Conservation (phyloP, 1,284 basidiomycete genomes). For the Melampsora larici-populina region DNA sequence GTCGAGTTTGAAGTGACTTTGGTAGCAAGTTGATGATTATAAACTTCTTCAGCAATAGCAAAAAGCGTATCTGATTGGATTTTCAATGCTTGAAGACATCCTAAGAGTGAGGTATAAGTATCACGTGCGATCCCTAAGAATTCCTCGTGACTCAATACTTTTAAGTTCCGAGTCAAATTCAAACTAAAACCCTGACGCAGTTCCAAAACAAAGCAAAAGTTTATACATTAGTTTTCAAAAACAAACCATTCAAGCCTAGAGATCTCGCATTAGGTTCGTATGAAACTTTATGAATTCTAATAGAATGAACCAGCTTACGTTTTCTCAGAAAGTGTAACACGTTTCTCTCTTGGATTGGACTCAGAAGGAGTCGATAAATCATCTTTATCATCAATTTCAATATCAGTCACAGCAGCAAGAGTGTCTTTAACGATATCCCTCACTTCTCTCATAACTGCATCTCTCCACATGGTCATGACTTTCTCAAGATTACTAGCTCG, state of each 20-base stretch:
- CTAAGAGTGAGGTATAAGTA: slow-evolving; percentile 67
- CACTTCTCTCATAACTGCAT: slow-evolving; percentile 68
- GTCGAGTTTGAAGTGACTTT: neutral
- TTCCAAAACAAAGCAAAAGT: slow-evolving; percentile 32
- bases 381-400: slow-evolving; percentile 37
- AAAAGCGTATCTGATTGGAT: slow-evolving; percentile 60
- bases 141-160: slow-evolving; percentile 65
- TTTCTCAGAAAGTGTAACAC: slow-evolving; percentile 27
- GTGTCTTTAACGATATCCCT: slow-evolving; percentile 60
- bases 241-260: slow-evolving; percentile 52
- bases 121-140: slow-evolving; percentile 66
- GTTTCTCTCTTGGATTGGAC: slow-evolving; percentile 26
- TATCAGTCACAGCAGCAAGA: slow-evolving; percentile 30
- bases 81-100: slow-evolving; percentile 69
- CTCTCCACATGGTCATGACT: slow-evolving; percentile 70
- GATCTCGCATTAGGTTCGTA: slow-evolving; percentile 56
- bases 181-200: slow-evolving; percentile 37
- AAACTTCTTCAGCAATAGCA: slow-evolving; percentile 17
- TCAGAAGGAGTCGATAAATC: slow-evolving; percentile 11
- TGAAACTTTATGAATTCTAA: slow-evolving; percentile 60
- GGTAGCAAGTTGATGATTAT: slow-evolving; percentile 12
- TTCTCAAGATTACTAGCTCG: slow-evolving; percentile 71
- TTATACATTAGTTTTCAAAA: slow-evolving; percentile 47
- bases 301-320: slow-evolving; percentile 20
- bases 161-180: slow-evolving; percentile 62